Percentiles rank a stretch among this genome's conserved stretches.
phyloP scores from a whole-genome alignment of 805 yeast species.

The Candida ascalaphidarum region DNA sequence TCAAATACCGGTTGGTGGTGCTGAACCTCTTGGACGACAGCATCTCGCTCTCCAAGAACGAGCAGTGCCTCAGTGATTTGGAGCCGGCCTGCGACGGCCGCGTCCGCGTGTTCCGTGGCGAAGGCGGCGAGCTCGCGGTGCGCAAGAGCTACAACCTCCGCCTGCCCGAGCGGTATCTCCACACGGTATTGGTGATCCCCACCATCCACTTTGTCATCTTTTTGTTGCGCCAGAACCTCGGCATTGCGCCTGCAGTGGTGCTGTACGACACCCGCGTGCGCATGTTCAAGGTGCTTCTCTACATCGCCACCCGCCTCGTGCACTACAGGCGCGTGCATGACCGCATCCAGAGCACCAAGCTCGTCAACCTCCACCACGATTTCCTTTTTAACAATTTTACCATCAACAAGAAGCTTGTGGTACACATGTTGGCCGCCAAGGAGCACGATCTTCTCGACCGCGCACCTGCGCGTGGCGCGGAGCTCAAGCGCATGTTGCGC shows the following conservation, averaged over 20 bases:
- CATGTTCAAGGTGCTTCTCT: slow-evolving; percentile 22
- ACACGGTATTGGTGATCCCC: slow-evolving; percentile 9
- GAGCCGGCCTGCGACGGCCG: slow-evolving; percentile 1
- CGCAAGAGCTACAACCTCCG: slow-evolving; percentile 7
- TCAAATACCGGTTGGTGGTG: slow-evolving; percentile 30
- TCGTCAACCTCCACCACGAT: slow-evolving; percentile 14
- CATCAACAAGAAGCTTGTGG: slow-evolving; percentile 27
- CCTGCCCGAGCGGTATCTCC: neutral
- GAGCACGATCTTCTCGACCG: slow-evolving; percentile 19
- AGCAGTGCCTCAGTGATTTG: slow-evolving; percentile 19
- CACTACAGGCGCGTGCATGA: slow-evolving; percentile 15
- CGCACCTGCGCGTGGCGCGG: neutral
- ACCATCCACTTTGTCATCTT: slow-evolving; percentile 18
- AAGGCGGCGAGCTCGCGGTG: slow-evolving; percentile 13
- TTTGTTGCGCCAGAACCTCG: slow-evolving; percentile 14
- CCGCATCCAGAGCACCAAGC: slow-evolving; percentile 14
- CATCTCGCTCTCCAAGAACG: slow-evolving; percentile 34
- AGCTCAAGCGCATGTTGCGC: slow-evolving; percentile 6
- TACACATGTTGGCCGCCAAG: slow-evolving; percentile 21
- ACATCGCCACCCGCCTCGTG: slow-evolving; percentile 15
- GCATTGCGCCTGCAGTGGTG: too few species aligned
- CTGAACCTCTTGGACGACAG: slow-evolving; percentile 32
- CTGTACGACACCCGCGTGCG: slow-evolving; percentile 3
- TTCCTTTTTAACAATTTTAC: slow-evolving; percentile 25
- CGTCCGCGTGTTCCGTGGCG: slow-evolving; percentile 7